phyloP scores from a whole-genome alignment of 1,139 yeast genomes.

The Ogataea hybrid region DNA sequence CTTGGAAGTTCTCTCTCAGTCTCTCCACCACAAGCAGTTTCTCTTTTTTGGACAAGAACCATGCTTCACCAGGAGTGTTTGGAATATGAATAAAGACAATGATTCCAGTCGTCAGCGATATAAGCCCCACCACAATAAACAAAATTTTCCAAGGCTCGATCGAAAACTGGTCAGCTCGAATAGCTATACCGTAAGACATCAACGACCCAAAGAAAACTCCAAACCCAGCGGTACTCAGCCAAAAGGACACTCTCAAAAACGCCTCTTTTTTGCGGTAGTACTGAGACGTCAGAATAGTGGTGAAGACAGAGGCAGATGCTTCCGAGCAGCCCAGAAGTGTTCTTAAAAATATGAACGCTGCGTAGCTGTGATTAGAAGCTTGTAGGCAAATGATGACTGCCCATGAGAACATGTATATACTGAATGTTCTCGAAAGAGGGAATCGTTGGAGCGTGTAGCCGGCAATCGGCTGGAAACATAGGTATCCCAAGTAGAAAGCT shows the following conservation, averaged over 20 bases:
- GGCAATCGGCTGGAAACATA: slow-evolving; percentile 38
- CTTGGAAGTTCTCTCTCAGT: slow-evolving; percentile 40
- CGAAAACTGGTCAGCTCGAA: slow-evolving; percentile 32
- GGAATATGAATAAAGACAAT: slow-evolving; percentile 40
- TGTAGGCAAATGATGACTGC: slow-evolving; percentile 43
- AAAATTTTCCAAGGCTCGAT: slow-evolving; percentile 47
- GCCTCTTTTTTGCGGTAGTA: slow-evolving; percentile 52
- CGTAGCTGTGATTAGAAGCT: slow-evolving; percentile 37
- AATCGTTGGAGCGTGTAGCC: slow-evolving; percentile 40
- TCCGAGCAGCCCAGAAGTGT: slow-evolving; percentile 48
- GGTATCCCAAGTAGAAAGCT: slow-evolving; percentile 52
- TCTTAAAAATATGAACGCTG: slow-evolving; percentile 42
- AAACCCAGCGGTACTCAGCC: slow-evolving; percentile 51
- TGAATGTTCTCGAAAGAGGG: slow-evolving; percentile 40
- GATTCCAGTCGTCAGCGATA: slow-evolving; percentile 44
- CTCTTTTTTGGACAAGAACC: slow-evolving; percentile 40
- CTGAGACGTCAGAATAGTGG: slow-evolving; percentile 52
- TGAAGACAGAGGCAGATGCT: slow-evolving; percentile 48
- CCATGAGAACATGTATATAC: slow-evolving; percentile 43
- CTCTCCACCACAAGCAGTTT: slow-evolving; percentile 38
- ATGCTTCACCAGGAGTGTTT: slow-evolving; percentile 39
- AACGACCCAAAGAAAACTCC: slow-evolving; percentile 46
- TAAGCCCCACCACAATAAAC: slow-evolving; percentile 45
- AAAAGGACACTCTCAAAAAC: slow-evolving; percentile 44
- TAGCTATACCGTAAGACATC: slow-evolving; percentile 47